Evolutionary conservation across 306 rosid genomes (phyloP).

Genomic region (Morella rubra): DNA sequence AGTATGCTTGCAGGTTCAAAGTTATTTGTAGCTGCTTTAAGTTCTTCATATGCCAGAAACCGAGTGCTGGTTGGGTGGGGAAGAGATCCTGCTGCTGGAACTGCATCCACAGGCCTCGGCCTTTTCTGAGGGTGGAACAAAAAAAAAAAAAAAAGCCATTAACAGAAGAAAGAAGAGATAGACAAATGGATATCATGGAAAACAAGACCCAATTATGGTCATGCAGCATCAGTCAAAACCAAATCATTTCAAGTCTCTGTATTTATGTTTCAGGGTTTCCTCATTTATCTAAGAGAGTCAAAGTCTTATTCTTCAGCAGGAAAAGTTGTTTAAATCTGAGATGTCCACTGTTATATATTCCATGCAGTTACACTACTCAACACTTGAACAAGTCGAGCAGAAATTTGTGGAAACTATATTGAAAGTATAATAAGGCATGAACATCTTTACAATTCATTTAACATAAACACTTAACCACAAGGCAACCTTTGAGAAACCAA

Average conservation of each 20-base stretch:
- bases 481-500: slow-evolving; percentile 9
- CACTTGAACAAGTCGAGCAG: neutral
- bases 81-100: slow-evolving; percentile 57
- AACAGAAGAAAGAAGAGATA: slow-evolving; percentile 9
- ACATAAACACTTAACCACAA: neutral
- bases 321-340: neutral
- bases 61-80: slow-evolving; percentile 93
- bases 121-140: slow-evolving; percentile 68
- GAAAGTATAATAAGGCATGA: neutral
- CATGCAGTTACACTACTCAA: neutral
- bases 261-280: slow-evolving; percentile 9
- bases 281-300: slow-evolving; percentile 3
- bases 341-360: neutral
- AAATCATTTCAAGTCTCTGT: neutral
- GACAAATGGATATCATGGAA: slow-evolving; percentile 6
- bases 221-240: slow-evolving; percentile 1
- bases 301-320: neutral
- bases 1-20: slow-evolving; percentile 75
- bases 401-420: neutral
- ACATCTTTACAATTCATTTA: neutral
- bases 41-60: slow-evolving; percentile 89
- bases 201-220: neutral
- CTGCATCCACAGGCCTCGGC: slow-evolving; percentile 45
- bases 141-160: neutral
- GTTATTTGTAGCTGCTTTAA: slow-evolving; percentile 91